A percentile compares a stretch with the other conserved stretches of the same genome.
Evolutionary conservation across 768 basidiomycete genomes (phyloP).

Genomic region (Phlegmacium glaucopus): DNA sequence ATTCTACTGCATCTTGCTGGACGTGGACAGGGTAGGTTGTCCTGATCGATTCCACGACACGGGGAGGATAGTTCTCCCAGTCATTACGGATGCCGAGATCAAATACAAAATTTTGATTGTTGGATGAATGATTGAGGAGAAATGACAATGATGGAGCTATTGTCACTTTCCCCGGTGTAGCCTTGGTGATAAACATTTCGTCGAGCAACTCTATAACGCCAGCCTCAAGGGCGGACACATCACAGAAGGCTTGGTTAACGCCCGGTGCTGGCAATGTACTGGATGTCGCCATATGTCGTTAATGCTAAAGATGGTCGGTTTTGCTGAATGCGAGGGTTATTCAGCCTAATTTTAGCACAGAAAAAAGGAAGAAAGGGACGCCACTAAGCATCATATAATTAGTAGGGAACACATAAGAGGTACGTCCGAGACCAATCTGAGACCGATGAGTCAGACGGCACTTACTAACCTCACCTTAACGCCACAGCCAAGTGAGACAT

Average conservation of each 20-base stretch:
- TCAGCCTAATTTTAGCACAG: no score
- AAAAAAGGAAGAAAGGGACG: no score
- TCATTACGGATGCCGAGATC: constrained; percentile 56
- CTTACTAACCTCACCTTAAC: no score
- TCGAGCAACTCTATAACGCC: constrained; percentile 40
- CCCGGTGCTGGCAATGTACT: constrained; percentile 33
- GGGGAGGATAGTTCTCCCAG: constrained; percentile 37
- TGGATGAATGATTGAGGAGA: constrained; percentile 44
- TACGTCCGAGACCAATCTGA: no score
- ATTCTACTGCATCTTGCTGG: constrained; percentile 42
- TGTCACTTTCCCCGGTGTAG: constrained; percentile 22
- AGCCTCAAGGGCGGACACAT: constrained; percentile 54
- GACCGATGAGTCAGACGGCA: no score
- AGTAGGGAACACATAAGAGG: no score
- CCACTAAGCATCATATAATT: no score
- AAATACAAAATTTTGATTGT: constrained; percentile 40
- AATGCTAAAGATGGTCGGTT: no score
- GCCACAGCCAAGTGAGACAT: neutral
- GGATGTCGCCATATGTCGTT: neutral
- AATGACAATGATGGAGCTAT: constrained; percentile 49
- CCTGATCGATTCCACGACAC: constrained; percentile 24
- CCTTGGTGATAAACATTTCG: constrained; percentile 34
- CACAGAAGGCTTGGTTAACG: constrained; percentile 44
- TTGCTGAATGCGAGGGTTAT: no score
- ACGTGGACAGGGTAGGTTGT: constrained; percentile 19